A percentile compares a stretch with the other conserved stretches of the same genome.
Evolutionary conservation across 192 early-diverging fungal genomes (phyloP).

Genomic region (Gigaspora rosea): DNA sequence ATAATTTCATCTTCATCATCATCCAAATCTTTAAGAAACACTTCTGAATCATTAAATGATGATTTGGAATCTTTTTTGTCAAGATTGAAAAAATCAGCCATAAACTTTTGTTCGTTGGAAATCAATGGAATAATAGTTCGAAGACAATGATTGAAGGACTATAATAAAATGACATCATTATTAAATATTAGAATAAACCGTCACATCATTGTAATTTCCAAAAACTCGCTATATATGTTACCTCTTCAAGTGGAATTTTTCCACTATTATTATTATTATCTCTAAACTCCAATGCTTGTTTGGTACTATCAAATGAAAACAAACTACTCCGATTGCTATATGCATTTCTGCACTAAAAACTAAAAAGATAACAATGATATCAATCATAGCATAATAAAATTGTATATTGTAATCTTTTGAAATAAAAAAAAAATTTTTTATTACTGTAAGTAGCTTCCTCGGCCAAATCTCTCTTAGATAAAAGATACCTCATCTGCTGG

Average conservation of each 20-base stretch:
- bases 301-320: slow-evolving; percentile 1
- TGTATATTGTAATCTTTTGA: not conserved
- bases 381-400: not conserved
- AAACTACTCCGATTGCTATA: slow-evolving; percentile 6
- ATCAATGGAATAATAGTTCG: slow-evolving; percentile 64
- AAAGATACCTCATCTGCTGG: slow-evolving; percentile 23
- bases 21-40: not conserved
- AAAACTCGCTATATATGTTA: not conserved
- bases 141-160: slow-evolving; percentile 66
- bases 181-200: not conserved
- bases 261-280: slow-evolving; percentile 13
- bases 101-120: slow-evolving; percentile 88
- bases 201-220: not conserved
- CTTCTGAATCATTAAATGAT: not conserved
- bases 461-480: slow-evolving; percentile 42
- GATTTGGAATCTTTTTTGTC: slow-evolving; percentile 47
- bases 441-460: slow-evolving; percentile 48
- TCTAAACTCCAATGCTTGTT: slow-evolving; percentile 25
- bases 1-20: slow-evolving; percentile 63
- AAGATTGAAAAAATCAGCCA: slow-evolving; percentile 83
- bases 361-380: not conserved
- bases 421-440: not conserved
- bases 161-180: slow-evolving; percentile 23
- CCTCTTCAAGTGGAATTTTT: slow-evolving; percentile 33
- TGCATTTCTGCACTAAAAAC: slow-evolving; percentile 25